These are phyloP conservation scores for Pyronema omphalodes DNA, from an alignment of 495 filamentous ascomycete genomes.

Conservation along the genomic window DNA sequence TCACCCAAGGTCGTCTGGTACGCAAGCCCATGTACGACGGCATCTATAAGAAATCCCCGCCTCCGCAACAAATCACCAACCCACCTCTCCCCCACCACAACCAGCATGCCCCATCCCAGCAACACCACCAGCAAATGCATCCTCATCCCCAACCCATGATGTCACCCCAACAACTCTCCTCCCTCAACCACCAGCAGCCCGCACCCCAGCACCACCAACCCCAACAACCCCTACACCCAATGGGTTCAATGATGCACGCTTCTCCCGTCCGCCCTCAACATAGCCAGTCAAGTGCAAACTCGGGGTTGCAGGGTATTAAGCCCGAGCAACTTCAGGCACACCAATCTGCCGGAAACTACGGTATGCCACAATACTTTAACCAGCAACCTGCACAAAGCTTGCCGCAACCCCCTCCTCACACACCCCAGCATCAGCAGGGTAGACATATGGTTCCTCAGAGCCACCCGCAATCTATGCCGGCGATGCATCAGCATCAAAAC, in stretches of 20 bases:
- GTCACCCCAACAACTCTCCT: conserved; percentile 27
- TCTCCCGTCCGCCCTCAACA: conserved; percentile 17
- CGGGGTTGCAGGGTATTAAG: conserved; percentile 18
- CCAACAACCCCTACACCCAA: conserved; percentile 22
- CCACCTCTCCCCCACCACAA: conserved; percentile 19
- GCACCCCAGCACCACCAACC: conserved; percentile 22
- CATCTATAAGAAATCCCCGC: conserved; percentile 48
- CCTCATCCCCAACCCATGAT: conserved; percentile 25
- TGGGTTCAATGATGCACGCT: conserved; percentile 26
- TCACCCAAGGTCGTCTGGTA: conserved; percentile 55
- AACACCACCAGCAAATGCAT: conserved; percentile 31
- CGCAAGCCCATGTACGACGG: conserved; percentile 53
- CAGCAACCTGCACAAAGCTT: conserved; percentile 32
- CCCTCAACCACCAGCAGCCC: conserved; percentile 28
- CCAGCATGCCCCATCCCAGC: conserved; percentile 36
- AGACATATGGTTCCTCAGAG: conserved; percentile 23
- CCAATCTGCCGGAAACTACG: conserved; percentile 17
- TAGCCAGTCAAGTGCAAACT: too few species aligned
- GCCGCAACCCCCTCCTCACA: conserved; percentile 30
- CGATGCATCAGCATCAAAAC: conserved; percentile 36
- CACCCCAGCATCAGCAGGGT: conserved; percentile 41
- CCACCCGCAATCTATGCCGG: conserved; percentile 32
- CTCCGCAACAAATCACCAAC: conserved; percentile 38
- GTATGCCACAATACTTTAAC: conserved; percentile 21
- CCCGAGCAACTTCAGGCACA: conserved; percentile 22